Conservation (phyloP, 176 grass and related monocot species). For the Rhipidocladum racemiflorum region DNA sequence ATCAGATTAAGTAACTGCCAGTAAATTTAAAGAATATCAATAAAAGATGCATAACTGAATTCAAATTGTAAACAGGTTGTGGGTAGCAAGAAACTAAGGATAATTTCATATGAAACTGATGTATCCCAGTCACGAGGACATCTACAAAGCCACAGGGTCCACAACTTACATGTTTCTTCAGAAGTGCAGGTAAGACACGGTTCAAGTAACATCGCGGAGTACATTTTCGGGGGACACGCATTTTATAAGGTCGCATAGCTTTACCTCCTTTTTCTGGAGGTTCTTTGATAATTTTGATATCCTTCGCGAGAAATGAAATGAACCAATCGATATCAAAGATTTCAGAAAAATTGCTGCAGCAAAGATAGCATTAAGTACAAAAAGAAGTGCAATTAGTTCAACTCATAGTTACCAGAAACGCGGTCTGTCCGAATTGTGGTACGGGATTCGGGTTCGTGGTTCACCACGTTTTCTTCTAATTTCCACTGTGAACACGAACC, state of each 20-base stretch:
- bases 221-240: slow-evolving; percentile 78
- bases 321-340: slow-evolving; percentile 81
- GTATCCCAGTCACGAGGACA: not conserved
- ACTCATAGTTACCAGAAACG: no score
- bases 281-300: slow-evolving; percentile 67
- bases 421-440: no score
- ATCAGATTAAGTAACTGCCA: not conserved
- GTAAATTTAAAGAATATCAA: not conserved
- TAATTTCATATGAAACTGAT: slow-evolving; percentile 4
- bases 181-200: slow-evolving; percentile 63
- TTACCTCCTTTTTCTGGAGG: slow-evolving; percentile 60
- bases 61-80: not conserved
- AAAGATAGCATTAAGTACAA: slow-evolving; percentile 24
- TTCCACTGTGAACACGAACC: no score
- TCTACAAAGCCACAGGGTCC: not conserved
- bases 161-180: slow-evolving; percentile 78
- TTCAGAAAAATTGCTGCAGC: slow-evolving; percentile 69
- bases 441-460: no score
- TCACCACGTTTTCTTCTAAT: no score
- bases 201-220: slow-evolving; percentile 62
- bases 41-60: not conserved
- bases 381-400: slow-evolving; percentile 18
- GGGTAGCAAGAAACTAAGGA: not conserved
- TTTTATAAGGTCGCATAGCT: slow-evolving; percentile 50
- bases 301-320: slow-evolving; percentile 61